These are phyloP conservation scores for Elaeagnus macrophylla DNA, from an alignment of 306 rosid genomes.

Conservation along the genomic window DNA sequence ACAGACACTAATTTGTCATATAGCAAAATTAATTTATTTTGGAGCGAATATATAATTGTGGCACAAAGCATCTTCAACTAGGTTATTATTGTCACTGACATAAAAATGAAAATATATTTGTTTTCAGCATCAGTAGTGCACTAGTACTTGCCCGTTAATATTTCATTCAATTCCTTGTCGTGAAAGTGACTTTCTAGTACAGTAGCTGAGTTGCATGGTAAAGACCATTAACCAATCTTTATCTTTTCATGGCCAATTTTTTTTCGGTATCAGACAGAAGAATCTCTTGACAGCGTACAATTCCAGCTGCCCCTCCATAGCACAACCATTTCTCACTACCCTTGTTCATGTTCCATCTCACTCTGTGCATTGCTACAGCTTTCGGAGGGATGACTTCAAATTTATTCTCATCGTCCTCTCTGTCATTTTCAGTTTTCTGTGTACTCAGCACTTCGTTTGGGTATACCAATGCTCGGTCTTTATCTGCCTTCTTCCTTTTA, in stretches of 20 bases:
- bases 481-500: conserved; percentile 28
- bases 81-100: too few relatives aligned
- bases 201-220: neutral
- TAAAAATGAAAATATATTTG: too few relatives aligned
- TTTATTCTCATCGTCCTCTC: conserved; percentile 10
- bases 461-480: conserved; percentile 20
- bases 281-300: conserved; percentile 80
- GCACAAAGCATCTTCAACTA: too few relatives aligned
- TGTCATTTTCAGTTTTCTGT: conserved; percentile 16
- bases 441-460: conserved; percentile 24
- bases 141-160: too few relatives aligned
- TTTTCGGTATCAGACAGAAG: conserved; percentile 35
- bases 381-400: conserved; percentile 58
- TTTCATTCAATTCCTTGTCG: too few relatives aligned
- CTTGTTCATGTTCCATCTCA: conserved; percentile 89
- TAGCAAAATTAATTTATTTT: too few relatives aligned
- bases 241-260: conserved; percentile 51
- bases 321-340: conserved; percentile 94
- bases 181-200: too few relatives aligned
- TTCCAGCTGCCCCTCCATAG: conserved; percentile 77
- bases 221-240: conserved; percentile 1
- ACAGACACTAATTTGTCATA: too few relatives aligned
- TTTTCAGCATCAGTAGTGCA: too few relatives aligned
- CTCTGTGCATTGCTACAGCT: conserved; percentile 57
- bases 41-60: too few relatives aligned